phyloP scores from a whole-genome alignment of 306 rosid species.

The Cucumis melo region DNA sequence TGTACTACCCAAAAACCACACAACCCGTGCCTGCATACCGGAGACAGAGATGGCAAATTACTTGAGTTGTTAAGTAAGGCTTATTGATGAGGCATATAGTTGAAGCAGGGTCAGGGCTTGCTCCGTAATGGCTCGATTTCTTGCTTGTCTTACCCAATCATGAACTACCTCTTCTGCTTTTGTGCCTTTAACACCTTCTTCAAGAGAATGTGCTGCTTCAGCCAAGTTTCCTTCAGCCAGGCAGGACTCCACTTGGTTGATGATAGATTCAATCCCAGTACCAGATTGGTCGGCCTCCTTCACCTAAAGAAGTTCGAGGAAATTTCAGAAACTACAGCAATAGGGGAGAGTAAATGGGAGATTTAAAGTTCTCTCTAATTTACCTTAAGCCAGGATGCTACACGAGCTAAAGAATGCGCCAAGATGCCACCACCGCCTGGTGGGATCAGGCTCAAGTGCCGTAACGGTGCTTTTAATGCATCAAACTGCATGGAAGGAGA shows the following conservation, averaged over 20 bases:
- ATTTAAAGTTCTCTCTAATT: slow-evolving; percentile 4
- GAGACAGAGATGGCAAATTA: background rate
- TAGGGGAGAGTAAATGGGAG: background rate
- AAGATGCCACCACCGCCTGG: slow-evolving; percentile 76
- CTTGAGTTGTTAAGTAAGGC: slow-evolving; percentile 26
- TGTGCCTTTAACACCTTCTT: slow-evolving; percentile 72
- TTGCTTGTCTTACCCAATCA: slow-evolving; percentile 61
- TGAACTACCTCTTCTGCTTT: slow-evolving; percentile 56
- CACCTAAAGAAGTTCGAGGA: slow-evolving; percentile 35
- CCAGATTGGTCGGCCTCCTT: slow-evolving; percentile 64
- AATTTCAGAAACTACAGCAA: background rate
- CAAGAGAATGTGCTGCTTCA: slow-evolving; percentile 79
- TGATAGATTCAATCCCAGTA: slow-evolving; percentile 76
- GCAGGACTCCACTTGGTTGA: slow-evolving; percentile 58
- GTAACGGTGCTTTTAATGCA: slow-evolving; percentile 50
- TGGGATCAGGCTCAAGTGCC: slow-evolving; percentile 65
- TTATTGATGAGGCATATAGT: slow-evolving; percentile 69
- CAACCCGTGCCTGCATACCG: background rate
- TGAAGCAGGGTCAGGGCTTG: slow-evolving; percentile 76
- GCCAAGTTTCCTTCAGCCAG: slow-evolving; percentile 77
- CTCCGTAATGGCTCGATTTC: slow-evolving; percentile 93
- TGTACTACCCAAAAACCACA: background rate
- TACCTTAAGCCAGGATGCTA: slow-evolving; percentile 91
- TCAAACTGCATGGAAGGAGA: slow-evolving; percentile 54
- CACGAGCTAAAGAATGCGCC: slow-evolving; percentile 62